phyloP scores from a whole-genome alignment of 1,284 basidiomycete species.

The Pascua guehoae region DNA sequence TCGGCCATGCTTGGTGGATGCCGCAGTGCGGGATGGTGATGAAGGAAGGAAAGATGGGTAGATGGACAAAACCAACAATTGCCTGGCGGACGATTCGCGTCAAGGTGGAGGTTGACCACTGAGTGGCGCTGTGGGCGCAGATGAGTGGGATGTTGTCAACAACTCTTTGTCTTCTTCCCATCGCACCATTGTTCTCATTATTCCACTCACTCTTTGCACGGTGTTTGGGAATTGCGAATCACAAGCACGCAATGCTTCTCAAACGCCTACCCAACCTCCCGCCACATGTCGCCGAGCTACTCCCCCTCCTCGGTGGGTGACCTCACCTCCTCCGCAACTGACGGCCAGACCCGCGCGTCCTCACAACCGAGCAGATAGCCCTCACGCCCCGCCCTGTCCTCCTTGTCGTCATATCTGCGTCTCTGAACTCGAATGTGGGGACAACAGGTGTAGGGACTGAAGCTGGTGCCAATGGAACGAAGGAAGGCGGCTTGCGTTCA shows the following conservation, averaged over 20 bases:
- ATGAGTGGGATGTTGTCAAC: not conserved
- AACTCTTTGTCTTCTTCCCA: not conserved
- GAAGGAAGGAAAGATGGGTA: not conserved
- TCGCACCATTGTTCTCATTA: not conserved
- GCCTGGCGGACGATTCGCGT: not conserved
- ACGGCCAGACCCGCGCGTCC: constrained; percentile 19
- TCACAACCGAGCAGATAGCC: constrained; percentile 41
- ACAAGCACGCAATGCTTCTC: constrained; percentile 30
- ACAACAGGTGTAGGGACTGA: too few relatives aligned
- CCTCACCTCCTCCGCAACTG: not conserved
- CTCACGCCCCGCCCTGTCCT: constrained; percentile 26
- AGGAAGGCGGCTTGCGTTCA: too few relatives aligned
- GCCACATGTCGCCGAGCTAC: constrained; percentile 18
- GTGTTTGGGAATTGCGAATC: too few relatives aligned
- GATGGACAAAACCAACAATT: not conserved
- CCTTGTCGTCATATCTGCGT: constrained; percentile 9
- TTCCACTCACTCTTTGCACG: not conserved
- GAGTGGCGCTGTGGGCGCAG: not conserved
- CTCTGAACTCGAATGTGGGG: not conserved
- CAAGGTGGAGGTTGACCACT: constrained; percentile 11
- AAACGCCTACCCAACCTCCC: constrained; percentile 34
- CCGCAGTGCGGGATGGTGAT: not conserved
- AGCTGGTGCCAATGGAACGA: too few relatives aligned
- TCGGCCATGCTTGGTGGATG: constrained; percentile 7
- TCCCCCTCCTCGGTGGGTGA: constrained; percentile 30